Base-by-base conservation (phyloP, 192 early-diverging fungal genomes). In the Chytriomyces confervae region DNA sequence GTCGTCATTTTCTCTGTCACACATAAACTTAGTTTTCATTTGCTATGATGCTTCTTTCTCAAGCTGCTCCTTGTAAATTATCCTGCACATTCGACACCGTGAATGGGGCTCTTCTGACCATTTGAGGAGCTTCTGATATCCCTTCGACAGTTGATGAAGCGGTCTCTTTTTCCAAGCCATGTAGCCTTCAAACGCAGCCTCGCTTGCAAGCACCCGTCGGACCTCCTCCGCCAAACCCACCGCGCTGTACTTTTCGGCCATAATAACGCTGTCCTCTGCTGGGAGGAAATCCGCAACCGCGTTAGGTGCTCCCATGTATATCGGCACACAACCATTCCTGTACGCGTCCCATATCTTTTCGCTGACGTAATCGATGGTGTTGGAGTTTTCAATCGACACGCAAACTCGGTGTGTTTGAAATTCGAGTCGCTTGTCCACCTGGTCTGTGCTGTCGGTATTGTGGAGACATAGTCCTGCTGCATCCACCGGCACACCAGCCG, bases 301-400 rank as follows among this genome's bases (percentile, higher is more conserved):
- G 53, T 57, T 57, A 20, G 53, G 53, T 57, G 53, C 53, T n/a
- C 53, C 53, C 53, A 57, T n/a, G 53, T 57, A 57, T n/a, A 57
- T 57, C 53, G 53, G 53, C 2, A 57, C 53, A 57, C 53, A 57
- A 3, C 53, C 53, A 57, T 13, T 57, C 53, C 53, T 13, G 5
- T 57, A 57, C 20, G 53, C 53, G 20, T 57, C 53, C 53, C 53
- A 57, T n/a, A 57, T 20, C 5, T 57, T 57, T 20, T 57, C 53
- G 20, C 16, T 57, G 53, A 57, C 53, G 20, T 57, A 57, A 57
- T 57, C 53, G 20, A 13, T 57, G 3, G 13, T 20, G 16, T n/a
- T 20, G 20, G 16, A n/a, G 20, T 57, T 57, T 20, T 57, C 53
- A n/a, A 57, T 57, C 20, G 16, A 13, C 13, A 57, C 2, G 2